These are phyloP conservation scores for Xylaria sp. DNA, from an alignment of 2,329 filamentous ascomycete species.

Conservation along the genomic window DNA sequence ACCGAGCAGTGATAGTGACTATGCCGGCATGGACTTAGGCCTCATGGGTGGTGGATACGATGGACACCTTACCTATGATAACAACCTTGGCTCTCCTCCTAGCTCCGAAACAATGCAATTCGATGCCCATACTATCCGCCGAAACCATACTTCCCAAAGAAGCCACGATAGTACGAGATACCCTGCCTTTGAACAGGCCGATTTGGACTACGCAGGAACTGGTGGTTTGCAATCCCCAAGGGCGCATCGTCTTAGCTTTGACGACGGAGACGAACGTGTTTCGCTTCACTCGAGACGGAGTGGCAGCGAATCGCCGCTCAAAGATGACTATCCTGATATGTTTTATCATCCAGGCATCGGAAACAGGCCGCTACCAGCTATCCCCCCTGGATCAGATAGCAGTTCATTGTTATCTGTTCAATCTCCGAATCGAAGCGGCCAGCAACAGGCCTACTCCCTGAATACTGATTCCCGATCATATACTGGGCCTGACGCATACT, in stretches of 20 bases:
- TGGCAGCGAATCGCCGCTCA: slow-evolving; percentile 68
- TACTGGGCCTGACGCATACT: slow-evolving; percentile 58
- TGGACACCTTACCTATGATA: slow-evolving; percentile 57
- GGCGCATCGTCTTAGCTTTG: slow-evolving; percentile 80
- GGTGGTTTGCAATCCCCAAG: slow-evolving; percentile 82
- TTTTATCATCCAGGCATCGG: slow-evolving; percentile 89
- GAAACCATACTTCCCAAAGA: slow-evolving; percentile 43
- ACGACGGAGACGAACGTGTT: slow-evolving; percentile 84
- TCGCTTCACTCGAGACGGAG: slow-evolving; percentile 62
- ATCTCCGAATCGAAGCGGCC: slow-evolving; percentile 52
- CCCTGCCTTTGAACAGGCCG: slow-evolving; percentile 62
- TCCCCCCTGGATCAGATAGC: slow-evolving; percentile 67
- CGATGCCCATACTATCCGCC: slow-evolving; percentile 53
- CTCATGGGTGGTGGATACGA: slow-evolving; percentile 75
- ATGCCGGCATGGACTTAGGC: slow-evolving; percentile 73
- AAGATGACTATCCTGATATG: slow-evolving; percentile 82
- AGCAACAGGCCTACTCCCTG: slow-evolving; percentile 56
- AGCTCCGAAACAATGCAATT: slow-evolving; percentile 48
- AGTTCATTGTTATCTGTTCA: slow-evolving; percentile 57
- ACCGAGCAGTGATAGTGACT: slow-evolving; percentile 73
- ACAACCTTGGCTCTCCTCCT: slow-evolving; percentile 51
- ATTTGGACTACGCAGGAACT: slow-evolving; percentile 88
- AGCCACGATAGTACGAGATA: slow-evolving; percentile 50
- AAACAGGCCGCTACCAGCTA: slow-evolving; percentile 66
- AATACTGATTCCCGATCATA: slow-evolving; percentile 53